Percentiles rank a stretch among this genome's conserved stretches.
Conservation (phyloP, 305 asterid genomes). For the Petunia hybrid region DNA sequence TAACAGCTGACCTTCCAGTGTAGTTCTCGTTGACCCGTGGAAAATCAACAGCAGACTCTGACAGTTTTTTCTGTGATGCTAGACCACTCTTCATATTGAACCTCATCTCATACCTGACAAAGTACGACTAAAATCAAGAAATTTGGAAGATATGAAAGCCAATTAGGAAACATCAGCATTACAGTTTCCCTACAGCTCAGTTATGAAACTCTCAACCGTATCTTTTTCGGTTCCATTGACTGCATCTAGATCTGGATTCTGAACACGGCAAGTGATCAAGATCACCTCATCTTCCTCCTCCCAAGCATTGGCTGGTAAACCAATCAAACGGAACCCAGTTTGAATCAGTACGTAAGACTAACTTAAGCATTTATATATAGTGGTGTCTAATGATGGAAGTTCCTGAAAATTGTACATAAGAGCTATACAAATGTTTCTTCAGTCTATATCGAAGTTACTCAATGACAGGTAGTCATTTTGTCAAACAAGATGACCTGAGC, state of each 20-base stretch:
- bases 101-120: conserved; percentile 92
- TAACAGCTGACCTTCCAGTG: conserved; percentile 73
- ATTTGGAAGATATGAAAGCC: conserved; percentile 3
- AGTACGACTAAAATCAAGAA: conserved; percentile 8
- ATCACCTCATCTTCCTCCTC: conserved; percentile 99
- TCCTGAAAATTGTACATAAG: too few relatives aligned
- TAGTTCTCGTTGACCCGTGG: conserved; percentile 94
- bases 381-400: background rate
- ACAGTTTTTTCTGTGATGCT: conserved; percentile 85
- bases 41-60: conserved; percentile 83
- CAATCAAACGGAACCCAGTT: conserved; percentile 24
- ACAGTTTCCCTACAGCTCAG: conserved; percentile 72
- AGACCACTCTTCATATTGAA: conserved; percentile 85
- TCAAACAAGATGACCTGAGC: background rate
- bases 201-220: conserved; percentile 62
- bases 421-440: too few relatives aligned
- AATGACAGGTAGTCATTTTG: too few relatives aligned
- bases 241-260: conserved; percentile 76
- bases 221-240: conserved; percentile 60
- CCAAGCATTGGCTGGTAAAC: conserved; percentile 88
- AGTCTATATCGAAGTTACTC: background rate
- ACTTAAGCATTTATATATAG: background rate
- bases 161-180: conserved; percentile 23
- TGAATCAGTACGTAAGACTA: background rate
- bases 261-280: conserved; percentile 83